A percentile compares a stretch with the other conserved stretches of the same genome.
phyloP scores from a whole-genome alignment of 371 early-diverging fungal species.

The Mortierella polycephala region DNA sequence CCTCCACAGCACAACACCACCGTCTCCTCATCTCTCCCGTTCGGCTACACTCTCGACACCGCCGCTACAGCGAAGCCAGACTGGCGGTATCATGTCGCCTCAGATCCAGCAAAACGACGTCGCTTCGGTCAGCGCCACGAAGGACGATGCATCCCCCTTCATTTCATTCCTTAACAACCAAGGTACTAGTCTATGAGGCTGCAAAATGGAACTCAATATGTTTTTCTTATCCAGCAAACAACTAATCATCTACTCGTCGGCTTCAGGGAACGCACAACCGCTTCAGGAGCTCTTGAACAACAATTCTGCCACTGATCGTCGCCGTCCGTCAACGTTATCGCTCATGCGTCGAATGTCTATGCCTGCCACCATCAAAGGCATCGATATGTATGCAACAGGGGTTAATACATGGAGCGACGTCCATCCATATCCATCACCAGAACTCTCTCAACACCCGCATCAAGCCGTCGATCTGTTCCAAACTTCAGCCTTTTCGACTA shows the following conservation, averaged over 20 bases:
- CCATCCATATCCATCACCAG: neutral
- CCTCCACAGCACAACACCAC: too few species aligned
- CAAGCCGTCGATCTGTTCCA: neutral
- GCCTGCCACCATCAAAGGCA: constrained; percentile 27
- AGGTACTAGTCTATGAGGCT: too few species aligned
- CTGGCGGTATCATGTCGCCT: too few species aligned
- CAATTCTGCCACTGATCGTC: neutral
- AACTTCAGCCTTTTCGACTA: neutral
- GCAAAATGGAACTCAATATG: too few species aligned
- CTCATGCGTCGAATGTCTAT: constrained; percentile 50
- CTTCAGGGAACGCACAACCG: neutral
- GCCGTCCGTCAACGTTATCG: constrained; percentile 15
- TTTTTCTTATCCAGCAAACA: too few species aligned
- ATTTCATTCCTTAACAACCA: too few species aligned
- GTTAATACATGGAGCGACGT: constrained; percentile 4
- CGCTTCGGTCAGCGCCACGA: neutral
- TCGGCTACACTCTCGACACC: neutral
- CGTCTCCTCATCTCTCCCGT: too few species aligned
- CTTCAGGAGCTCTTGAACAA: neutral
- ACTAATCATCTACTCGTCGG: too few species aligned
- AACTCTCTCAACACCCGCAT: constrained; percentile 6
- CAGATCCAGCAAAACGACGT: neutral
- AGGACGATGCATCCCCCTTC: neutral
- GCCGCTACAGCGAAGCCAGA: neutral
- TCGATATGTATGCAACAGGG: neutral